phyloP scores from a whole-genome alignment of 306 rosid species.

The Leucaena leucocephala region DNA sequence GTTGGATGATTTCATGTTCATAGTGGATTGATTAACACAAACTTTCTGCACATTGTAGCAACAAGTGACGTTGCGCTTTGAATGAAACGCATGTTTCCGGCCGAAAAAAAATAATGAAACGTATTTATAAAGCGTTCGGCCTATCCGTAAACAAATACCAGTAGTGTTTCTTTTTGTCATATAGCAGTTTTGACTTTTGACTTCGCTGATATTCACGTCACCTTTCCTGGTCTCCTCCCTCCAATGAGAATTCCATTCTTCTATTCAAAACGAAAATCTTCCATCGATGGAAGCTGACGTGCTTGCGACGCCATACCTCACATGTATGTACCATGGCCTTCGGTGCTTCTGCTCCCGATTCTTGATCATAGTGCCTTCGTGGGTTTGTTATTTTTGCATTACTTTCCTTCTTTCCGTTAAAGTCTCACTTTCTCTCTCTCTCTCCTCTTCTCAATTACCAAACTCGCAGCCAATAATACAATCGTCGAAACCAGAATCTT shows the following conservation, averaged over 20 bases:
- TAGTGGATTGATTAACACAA: no score
- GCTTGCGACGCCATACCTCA: constrained; percentile 57
- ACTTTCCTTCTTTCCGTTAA: constrained; percentile 61
- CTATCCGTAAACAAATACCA: neutral
- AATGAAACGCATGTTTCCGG: neutral
- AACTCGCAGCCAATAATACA: constrained; percentile 35
- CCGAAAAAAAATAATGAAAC: neutral
- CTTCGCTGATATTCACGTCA: constrained; percentile 1
- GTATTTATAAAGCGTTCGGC: neutral
- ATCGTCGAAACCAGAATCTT: constrained; percentile 1
- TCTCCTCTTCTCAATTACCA: constrained; percentile 7
- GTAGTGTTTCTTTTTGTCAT: neutral
- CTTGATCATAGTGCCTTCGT: constrained; percentile 36
- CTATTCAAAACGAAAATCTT: constrained; percentile 6
- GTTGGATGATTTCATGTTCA: neutral
- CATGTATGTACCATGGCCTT: constrained; percentile 46
- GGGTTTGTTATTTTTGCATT: constrained; percentile 68
- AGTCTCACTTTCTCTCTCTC: constrained; percentile 46
- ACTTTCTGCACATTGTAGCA: neutral
- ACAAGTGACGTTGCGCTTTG: neutral
- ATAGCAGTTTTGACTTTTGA: constrained; percentile 38
- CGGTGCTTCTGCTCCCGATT: constrained; percentile 25
- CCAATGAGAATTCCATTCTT: constrained; percentile 6
- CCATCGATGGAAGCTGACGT: constrained; percentile 35
- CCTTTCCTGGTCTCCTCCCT: constrained; percentile 8